phyloP scores from a whole-genome alignment of 257 asterid genomes.

The Leonotis leonurus region DNA sequence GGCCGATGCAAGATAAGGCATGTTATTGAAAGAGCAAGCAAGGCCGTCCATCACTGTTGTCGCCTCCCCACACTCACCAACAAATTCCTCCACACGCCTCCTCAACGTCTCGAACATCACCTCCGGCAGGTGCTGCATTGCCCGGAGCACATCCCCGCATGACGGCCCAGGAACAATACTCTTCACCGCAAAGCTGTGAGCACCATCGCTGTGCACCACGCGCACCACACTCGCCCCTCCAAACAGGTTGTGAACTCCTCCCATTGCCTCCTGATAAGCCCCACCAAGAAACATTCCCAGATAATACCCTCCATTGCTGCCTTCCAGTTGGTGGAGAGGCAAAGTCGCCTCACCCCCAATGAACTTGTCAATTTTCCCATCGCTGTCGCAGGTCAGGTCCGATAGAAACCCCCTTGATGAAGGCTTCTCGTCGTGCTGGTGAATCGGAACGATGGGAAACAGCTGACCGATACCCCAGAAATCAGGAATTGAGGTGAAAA shows the following conservation, averaged over 20 bases:
- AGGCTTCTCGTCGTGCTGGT: constrained; percentile 70
- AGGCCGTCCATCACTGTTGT: constrained; percentile 12
- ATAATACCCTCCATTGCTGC: constrained; percentile 32
- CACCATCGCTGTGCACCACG: constrained; percentile 48
- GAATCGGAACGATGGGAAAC: constrained; percentile 85
- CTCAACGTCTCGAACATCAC: constrained; percentile 53
- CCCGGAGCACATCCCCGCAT: constrained; percentile 53
- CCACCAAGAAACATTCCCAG: constrained; percentile 71
- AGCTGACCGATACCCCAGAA: constrained; percentile 89
- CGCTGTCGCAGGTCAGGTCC: constrained; percentile 90
- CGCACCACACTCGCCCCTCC: constrained; percentile 61
- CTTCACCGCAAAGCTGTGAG: constrained; percentile 51
- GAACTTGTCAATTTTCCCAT: constrained; percentile 81
- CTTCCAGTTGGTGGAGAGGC: constrained; percentile 58
- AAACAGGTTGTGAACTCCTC: constrained; percentile 65
- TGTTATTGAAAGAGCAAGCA: constrained; percentile 32
- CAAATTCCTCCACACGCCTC: constrained; percentile 44
- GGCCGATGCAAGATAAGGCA: constrained; percentile 46
- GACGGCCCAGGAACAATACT: constrained; percentile 49
- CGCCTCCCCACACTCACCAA: constrained; percentile 17
- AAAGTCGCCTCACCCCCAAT: constrained; percentile 89
- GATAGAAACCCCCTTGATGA: constrained; percentile 51
- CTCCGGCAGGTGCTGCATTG: constrained; percentile 64
- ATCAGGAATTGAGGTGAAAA: constrained; percentile 94
- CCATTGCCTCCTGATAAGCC: constrained; percentile 73